These are phyloP conservation scores for Epichloe glyceriae DNA, from an alignment of 2,329 filamentous ascomycete genomes.

Conservation along the genomic window DNA sequence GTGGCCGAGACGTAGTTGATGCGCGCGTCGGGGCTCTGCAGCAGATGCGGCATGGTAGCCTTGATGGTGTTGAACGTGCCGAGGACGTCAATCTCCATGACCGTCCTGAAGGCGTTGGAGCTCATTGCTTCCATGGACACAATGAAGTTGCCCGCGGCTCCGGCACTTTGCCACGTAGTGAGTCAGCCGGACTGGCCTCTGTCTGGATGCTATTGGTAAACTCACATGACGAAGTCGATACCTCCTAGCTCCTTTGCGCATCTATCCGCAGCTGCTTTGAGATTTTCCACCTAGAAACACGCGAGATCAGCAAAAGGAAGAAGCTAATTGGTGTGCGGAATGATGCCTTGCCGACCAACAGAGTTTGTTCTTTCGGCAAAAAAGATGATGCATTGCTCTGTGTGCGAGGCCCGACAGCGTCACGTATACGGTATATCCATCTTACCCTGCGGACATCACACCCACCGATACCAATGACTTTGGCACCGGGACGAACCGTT, in stretches of 20 bases:
- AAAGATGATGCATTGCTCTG: no score
- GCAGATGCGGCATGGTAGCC: conserved; percentile 71
- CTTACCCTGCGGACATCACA: conserved; percentile 61
- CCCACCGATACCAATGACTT: conserved; percentile 75
- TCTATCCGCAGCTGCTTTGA: conserved; percentile 56
- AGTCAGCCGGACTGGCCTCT: background rate
- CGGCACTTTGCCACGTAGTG: conserved; percentile 49
- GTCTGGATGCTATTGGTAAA: background rate
- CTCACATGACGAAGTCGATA: conserved; percentile 87
- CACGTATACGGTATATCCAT: conserved; percentile 2
- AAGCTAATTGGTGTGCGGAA: background rate
- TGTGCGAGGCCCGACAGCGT: background rate
- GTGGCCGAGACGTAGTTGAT: conserved; percentile 86
- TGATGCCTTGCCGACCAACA: no score
- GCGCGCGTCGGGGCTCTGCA: conserved; percentile 62
- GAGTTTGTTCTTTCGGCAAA: no score
- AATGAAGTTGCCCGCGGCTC: conserved; percentile 92
- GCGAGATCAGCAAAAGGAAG: background rate
- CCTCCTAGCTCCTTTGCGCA: conserved; percentile 73
- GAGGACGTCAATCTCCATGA: conserved; percentile 91
- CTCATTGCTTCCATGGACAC: conserved; percentile 71
- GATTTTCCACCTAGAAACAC: conserved; percentile 15
- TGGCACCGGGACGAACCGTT: conserved; percentile 62
- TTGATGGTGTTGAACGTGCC: conserved; percentile 94
- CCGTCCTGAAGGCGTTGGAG: conserved; percentile 82